Conservation (phyloP, 2,329 filamentous ascomycete genomes). For the Clarireedia hainanense region DNA sequence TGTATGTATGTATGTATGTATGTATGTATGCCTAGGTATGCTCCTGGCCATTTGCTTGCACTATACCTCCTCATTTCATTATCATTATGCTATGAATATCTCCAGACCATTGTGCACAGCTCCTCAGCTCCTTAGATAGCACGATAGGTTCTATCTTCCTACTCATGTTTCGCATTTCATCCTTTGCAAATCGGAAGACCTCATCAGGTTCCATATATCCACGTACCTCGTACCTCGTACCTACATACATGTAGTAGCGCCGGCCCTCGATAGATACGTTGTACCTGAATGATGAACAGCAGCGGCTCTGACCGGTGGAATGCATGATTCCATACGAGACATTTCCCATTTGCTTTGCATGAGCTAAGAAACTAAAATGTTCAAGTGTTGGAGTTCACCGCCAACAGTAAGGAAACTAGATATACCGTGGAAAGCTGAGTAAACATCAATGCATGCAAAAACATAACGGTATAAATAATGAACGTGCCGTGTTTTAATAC, state of each 20-base stretch:
- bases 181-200: background rate
- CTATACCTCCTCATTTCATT: too few relatives aligned
- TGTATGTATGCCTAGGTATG: too few relatives aligned
- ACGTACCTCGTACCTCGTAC: background rate
- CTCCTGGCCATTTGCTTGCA: too few relatives aligned
- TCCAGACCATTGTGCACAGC: too few relatives aligned
- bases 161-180: background rate
- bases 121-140: too few relatives aligned
- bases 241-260: background rate
- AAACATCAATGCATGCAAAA: too few relatives aligned
- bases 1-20: too few relatives aligned
- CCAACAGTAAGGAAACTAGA: conserved; percentile 2
- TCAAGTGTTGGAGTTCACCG: conserved; percentile 5
- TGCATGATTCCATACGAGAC: background rate
- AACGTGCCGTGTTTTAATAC: background rate
- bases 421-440: background rate
- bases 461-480: too few relatives aligned
- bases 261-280: background rate
- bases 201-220: background rate
- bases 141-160: too few relatives aligned
- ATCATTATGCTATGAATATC: too few relatives aligned
- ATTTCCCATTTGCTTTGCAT: conserved; percentile 2
- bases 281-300: too few relatives aligned
- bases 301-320: background rate
- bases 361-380: background rate